A percentile compares a stretch with the other conserved stretches of the same genome.
phyloP scores from a whole-genome alignment of 306 rosid genomes.

The Dryas alaskensis region DNA sequence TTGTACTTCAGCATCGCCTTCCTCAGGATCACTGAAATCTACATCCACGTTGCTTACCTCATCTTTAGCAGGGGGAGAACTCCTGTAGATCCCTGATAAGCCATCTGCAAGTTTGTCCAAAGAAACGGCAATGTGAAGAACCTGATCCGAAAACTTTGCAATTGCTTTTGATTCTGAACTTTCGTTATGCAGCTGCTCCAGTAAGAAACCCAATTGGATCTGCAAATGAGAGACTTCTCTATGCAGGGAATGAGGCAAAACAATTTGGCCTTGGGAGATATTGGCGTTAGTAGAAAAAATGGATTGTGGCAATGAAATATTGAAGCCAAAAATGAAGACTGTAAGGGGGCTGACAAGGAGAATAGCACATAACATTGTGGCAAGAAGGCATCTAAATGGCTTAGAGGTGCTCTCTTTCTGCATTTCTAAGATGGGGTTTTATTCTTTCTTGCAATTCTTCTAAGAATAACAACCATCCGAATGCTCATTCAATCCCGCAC shows the following conservation, averaged over 20 bases:
- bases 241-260: constrained; percentile 12
- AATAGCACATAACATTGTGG: constrained; percentile 10
- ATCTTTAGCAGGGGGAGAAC: background rate
- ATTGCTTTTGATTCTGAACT: constrained; percentile 12
- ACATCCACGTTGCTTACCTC: constrained; percentile 8
- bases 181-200: constrained; percentile 18
- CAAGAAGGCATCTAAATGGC: constrained; percentile 16
- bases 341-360: constrained; percentile 21
- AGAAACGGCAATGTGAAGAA: constrained; percentile 25
- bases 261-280: background rate
- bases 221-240: constrained; percentile 15
- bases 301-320: background rate
- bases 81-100: background rate
- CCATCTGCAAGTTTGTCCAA: constrained; percentile 16
- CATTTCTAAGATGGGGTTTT: background rate
- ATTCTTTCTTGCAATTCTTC: background rate
- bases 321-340: constrained; percentile 13
- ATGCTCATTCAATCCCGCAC: background rate
- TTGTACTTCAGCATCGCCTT: constrained; percentile 7
- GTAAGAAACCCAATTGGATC: constrained; percentile 15
- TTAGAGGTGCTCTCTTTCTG: background rate
- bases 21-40: constrained; percentile 19
- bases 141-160: background rate
- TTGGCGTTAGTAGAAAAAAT: background rate
- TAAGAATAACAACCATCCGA: background rate